phyloP scores from a whole-genome alignment of 805 yeast species.

The Ogataea paradorogensis region DNA sequence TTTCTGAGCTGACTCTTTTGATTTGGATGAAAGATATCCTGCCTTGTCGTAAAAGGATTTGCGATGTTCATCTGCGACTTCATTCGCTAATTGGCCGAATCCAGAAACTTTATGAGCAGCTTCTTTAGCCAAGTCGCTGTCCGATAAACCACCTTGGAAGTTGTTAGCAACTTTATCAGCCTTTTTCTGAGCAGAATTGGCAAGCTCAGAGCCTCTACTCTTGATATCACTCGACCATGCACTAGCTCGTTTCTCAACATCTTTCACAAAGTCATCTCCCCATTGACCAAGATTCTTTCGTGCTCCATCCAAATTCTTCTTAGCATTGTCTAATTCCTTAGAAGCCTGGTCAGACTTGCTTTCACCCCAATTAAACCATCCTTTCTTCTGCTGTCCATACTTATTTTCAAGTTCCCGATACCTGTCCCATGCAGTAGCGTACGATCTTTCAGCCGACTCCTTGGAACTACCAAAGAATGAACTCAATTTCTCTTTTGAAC shows the following conservation, averaged over 20 bases:
- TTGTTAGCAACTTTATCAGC: constrained; percentile 18
- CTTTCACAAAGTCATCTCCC: constrained; percentile 23
- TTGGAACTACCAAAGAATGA: constrained; percentile 20
- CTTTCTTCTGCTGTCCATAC: constrained; percentile 30
- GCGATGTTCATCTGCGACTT: constrained; percentile 41
- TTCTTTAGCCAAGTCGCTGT: constrained; percentile 33
- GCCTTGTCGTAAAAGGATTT: constrained; percentile 25
- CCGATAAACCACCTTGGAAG: constrained; percentile 22
- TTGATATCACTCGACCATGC: constrained; percentile 9
- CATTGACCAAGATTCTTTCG: constrained; percentile 23
- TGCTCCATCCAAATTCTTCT: constrained; percentile 35
- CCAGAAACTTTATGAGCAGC: constrained; percentile 40
- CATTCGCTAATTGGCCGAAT: constrained; percentile 46
- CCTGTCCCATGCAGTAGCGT: constrained; percentile 26
- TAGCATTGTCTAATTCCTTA: constrained; percentile 34
- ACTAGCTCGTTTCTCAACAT: constrained; percentile 18
- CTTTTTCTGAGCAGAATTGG: constrained; percentile 17
- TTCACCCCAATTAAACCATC: constrained; percentile 41
- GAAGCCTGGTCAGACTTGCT: constrained; percentile 36
- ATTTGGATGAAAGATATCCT: constrained; percentile 20
- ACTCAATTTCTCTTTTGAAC: constrained; percentile 14
- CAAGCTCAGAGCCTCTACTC: constrained; percentile 11
- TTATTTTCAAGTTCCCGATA: constrained; percentile 33
- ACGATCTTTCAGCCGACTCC: constrained; percentile 25
- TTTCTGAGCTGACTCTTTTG: constrained; percentile 24